Conservation (phyloP, 202 grass and related monocot genomes). For the Digitaria exilis region DNA sequence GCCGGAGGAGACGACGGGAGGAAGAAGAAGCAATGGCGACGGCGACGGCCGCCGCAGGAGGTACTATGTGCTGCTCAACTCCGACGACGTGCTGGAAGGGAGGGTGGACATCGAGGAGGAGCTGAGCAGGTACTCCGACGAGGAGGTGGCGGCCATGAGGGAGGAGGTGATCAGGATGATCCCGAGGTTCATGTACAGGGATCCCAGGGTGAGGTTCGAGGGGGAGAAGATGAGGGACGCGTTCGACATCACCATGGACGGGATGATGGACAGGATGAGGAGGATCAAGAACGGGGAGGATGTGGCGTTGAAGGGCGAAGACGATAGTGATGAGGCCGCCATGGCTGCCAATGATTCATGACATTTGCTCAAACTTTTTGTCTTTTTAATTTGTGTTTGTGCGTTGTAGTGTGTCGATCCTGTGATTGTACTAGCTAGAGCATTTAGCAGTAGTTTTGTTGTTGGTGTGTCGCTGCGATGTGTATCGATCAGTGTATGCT, state of each 20-base stretch:
- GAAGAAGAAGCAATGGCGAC: too few species aligned
- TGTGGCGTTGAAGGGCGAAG: background rate
- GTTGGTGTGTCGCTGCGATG: background rate
- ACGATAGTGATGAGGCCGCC: background rate
- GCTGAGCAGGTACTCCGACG: constrained; percentile 42
- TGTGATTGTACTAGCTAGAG: background rate
- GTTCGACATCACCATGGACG: constrained; percentile 49
- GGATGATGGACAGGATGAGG: constrained; percentile 49
- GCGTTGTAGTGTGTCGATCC: background rate
- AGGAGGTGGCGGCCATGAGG: constrained; percentile 56
- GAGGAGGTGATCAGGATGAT: constrained; percentile 71
- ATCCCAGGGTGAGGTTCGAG: constrained; percentile 44
- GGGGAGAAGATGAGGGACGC: constrained; percentile 49
- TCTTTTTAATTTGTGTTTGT: background rate
- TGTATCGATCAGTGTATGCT: too few species aligned
- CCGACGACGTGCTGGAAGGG: constrained; percentile 42
- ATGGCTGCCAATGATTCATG: constrained; percentile 18
- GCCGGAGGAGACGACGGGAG: background rate
- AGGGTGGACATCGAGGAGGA: constrained; percentile 53
- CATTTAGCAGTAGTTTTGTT: background rate
- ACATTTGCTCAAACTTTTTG: background rate
- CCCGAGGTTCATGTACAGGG: constrained; percentile 61
- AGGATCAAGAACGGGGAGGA: constrained; percentile 38
- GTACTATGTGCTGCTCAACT: constrained; percentile 55
- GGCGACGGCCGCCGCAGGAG: background rate